Conservation (phyloP, 2,329 filamentous ascomycete species). For the Basipetospora sp. region DNA sequence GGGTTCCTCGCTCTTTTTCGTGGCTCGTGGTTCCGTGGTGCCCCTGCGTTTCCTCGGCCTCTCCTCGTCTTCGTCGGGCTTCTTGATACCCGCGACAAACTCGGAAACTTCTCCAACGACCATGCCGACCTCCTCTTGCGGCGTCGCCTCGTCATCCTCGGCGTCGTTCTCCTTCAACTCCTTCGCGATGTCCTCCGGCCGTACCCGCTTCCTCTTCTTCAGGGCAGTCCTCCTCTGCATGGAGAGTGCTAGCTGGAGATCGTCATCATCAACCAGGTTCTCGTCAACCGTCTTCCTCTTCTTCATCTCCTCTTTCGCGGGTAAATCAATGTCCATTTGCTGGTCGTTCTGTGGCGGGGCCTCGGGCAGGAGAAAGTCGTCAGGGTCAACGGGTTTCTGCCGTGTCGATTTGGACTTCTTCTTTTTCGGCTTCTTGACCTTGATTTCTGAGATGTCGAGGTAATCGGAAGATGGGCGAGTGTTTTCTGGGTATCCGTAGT, state of each 20-base stretch:
- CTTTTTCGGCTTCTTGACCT: slow-evolving; percentile 90
- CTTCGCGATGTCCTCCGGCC: slow-evolving; percentile 74
- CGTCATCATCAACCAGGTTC: slow-evolving; percentile 77
- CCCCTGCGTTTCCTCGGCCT: slow-evolving; percentile 32
- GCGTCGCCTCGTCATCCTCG: slow-evolving; percentile 28
- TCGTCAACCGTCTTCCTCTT: slow-evolving; percentile 54
- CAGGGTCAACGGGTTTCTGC: slow-evolving; percentile 51
- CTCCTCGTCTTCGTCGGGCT: slow-evolving; percentile 39
- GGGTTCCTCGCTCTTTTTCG: not conserved
- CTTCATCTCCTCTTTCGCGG: slow-evolving; percentile 22
- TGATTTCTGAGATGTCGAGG: slow-evolving; percentile 70
- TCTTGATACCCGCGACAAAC: slow-evolving; percentile 74
- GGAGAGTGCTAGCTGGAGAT: slow-evolving; percentile 73
- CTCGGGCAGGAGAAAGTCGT: slow-evolving; percentile 34
- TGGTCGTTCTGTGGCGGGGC: slow-evolving; percentile 18
- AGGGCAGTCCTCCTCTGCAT: slow-evolving; percentile 69
- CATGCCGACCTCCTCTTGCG: slow-evolving; percentile 39
- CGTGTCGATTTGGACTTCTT: slow-evolving; percentile 69
- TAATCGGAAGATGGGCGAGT: slow-evolving; percentile 55
- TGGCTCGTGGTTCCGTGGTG: slow-evolving; percentile 21
- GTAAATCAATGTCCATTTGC: slow-evolving; percentile 64
- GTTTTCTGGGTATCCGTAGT: not conserved
- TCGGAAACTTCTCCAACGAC: slow-evolving; percentile 94
- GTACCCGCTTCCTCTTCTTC: slow-evolving; percentile 79
- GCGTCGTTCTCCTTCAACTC: slow-evolving; percentile 51